Evolutionary conservation across 2,329 filamentous ascomycete species (phyloP).

Genomic region (Corniculantispora saksenae): DNA sequence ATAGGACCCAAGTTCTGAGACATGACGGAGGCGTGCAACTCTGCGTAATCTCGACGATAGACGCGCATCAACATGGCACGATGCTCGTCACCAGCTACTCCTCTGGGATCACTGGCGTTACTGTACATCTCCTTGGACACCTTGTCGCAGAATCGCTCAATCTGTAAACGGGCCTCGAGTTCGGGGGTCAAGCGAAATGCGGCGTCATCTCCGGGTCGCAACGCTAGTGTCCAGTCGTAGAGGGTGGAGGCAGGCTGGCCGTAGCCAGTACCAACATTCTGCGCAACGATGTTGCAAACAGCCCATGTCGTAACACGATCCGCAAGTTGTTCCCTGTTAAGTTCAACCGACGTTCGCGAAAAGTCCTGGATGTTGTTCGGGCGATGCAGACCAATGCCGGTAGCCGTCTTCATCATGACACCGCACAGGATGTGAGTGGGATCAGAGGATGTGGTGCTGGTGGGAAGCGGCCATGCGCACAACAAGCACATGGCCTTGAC

Average conservation of each 20-base stretch:
- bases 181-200: conserved; percentile 61
- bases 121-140: conserved; percentile 79
- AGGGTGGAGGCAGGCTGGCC: conserved; percentile 77
- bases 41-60: conserved; percentile 64
- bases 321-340: conserved; percentile 77
- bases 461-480: conserved; percentile 81
- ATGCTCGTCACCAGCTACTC: conserved; percentile 67
- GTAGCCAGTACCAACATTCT: conserved; percentile 80
- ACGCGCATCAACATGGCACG: conserved; percentile 67
- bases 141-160: conserved; percentile 75
- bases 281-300: conserved; percentile 81
- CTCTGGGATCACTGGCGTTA: conserved; percentile 71
- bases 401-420: conserved; percentile 85
- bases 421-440: conserved; percentile 80
- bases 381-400: conserved; percentile 78
- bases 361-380: conserved; percentile 84
- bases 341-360: conserved; percentile 70
- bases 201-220: conserved; percentile 59
- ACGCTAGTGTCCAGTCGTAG: conserved; percentile 72
- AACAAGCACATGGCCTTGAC: conserved; percentile 79
- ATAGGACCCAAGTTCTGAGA: conserved; percentile 60
- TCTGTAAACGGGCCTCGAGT: conserved; percentile 67
- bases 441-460: conserved; percentile 77
- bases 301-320: conserved; percentile 82
- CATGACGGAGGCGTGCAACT: conserved; percentile 62